Evolutionary conservation across 805 yeast species (phyloP).

Genomic region (Jamesozyma spencerorum): DNA sequence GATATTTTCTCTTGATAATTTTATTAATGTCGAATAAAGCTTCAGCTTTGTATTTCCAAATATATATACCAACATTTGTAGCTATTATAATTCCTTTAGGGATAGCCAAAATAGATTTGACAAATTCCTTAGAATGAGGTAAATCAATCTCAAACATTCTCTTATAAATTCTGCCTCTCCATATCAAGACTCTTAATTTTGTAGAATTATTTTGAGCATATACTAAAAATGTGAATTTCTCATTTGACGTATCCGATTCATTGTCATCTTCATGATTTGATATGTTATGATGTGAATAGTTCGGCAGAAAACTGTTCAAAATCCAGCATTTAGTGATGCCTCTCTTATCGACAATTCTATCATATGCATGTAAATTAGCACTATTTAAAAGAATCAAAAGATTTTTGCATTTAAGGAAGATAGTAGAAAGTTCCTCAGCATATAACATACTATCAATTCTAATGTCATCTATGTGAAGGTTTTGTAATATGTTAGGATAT

Average conservation of each 20-base stretch:
- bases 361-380: slow-evolving; percentile 26
- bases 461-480: slow-evolving; percentile 13
- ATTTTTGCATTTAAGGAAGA: slow-evolving; percentile 23
- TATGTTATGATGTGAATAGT: neutral
- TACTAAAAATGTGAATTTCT: slow-evolving; percentile 13
- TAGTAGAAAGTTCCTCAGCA: slow-evolving; percentile 20
- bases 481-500: slow-evolving; percentile 21
- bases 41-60: slow-evolving; percentile 16
- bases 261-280: neutral
- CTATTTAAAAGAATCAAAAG: slow-evolving; percentile 21
- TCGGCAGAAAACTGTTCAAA: slow-evolving; percentile 7
- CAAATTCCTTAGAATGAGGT: slow-evolving; percentile 13
- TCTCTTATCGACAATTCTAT: slow-evolving; percentile 25
- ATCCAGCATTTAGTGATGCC: slow-evolving; percentile 24
- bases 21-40: slow-evolving; percentile 15
- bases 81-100: slow-evolving; percentile 16
- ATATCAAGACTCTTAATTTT: slow-evolving; percentile 21
- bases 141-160: slow-evolving; percentile 18
- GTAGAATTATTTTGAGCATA: slow-evolving; percentile 12
- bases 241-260: slow-evolving; percentile 6
- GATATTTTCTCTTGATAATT: slow-evolving; percentile 15
- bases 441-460: slow-evolving; percentile 16
- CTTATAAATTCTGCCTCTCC: slow-evolving; percentile 24
- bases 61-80: slow-evolving; percentile 17
- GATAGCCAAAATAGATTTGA: slow-evolving; percentile 14